phyloP scores from a whole-genome alignment of 495 filamentous ascomycete genomes.

The Bacidia gigantensis region DNA sequence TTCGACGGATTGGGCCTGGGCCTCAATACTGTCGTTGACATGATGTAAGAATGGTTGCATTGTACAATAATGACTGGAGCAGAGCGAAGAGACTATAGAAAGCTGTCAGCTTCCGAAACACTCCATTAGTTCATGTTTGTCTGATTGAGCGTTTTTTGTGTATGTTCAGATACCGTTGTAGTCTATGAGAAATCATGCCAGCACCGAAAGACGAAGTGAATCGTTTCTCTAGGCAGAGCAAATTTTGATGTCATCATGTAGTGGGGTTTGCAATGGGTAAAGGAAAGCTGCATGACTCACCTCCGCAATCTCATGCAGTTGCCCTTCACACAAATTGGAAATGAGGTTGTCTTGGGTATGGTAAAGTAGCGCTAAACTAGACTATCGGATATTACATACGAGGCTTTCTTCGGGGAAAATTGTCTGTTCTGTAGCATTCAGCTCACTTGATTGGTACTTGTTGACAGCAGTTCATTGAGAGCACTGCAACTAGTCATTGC shows the following conservation, averaged over 20 bases:
- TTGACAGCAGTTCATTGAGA: no score
- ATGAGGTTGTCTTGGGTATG: no score
- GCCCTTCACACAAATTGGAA: background rate
- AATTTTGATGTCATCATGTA: slow-evolving; percentile 30
- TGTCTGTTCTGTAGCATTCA: no score
- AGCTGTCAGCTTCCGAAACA: no score
- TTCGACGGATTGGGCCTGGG: slow-evolving; percentile 9
- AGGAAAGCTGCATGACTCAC: background rate
- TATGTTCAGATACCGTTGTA: slow-evolving; percentile 99
- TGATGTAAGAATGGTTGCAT: background rate
- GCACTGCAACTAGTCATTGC: no score
- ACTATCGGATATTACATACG: no score
- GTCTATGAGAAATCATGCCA: slow-evolving; percentile 53
- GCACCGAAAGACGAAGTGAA: slow-evolving; percentile 62
- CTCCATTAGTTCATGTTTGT: background rate
- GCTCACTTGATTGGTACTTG: no score
- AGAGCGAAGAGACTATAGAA: no score
- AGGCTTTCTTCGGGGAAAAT: no score
- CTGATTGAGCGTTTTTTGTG: background rate
- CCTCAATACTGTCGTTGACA: background rate
- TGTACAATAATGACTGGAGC: no score
- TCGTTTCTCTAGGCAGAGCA: slow-evolving; percentile 33
- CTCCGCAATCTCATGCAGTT: background rate
- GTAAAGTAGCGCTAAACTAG: no score
- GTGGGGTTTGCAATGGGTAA: background rate